These are phyloP conservation scores for Chenopodium formosanum DNA, from an alignment of 148 eudicot genomes.

Conservation along the genomic window DNA sequence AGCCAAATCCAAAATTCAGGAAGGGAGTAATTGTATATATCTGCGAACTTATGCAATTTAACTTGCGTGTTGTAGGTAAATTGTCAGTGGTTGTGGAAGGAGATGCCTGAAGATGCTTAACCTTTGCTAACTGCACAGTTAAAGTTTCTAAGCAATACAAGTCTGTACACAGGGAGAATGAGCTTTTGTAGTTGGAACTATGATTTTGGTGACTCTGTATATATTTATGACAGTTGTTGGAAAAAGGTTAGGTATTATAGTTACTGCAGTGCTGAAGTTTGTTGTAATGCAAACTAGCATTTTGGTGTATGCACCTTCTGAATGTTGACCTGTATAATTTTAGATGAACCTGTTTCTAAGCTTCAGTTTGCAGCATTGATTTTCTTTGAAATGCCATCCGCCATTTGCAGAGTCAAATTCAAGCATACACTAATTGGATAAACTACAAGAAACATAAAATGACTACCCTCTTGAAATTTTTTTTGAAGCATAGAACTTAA, in stretches of 20 bases:
- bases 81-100: neutral
- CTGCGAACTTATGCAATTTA: neutral
- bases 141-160: neutral
- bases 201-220: constrained; percentile 2
- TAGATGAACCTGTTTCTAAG: neutral
- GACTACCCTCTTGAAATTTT: no score
- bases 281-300: neutral
- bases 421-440: no score
- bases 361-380: neutral
- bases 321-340: neutral
- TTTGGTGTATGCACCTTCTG: neutral
- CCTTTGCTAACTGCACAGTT: neutral
- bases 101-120: neutral
- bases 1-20: neutral
- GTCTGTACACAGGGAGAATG: constrained; percentile 3
- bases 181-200: neutral
- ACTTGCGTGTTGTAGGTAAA: constrained; percentile 7
- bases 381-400: neutral
- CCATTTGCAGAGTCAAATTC: no score
- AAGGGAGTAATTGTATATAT: neutral
- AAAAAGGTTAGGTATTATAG: neutral
- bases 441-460: no score
- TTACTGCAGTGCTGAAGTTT: neutral
- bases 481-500: no score
- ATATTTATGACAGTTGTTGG: neutral